Evolutionary conservation across 108 stramenopile species (phyloP), one percentile per base, ranked within the genome.

Genomic region (Nitzschia palea): DNA sequence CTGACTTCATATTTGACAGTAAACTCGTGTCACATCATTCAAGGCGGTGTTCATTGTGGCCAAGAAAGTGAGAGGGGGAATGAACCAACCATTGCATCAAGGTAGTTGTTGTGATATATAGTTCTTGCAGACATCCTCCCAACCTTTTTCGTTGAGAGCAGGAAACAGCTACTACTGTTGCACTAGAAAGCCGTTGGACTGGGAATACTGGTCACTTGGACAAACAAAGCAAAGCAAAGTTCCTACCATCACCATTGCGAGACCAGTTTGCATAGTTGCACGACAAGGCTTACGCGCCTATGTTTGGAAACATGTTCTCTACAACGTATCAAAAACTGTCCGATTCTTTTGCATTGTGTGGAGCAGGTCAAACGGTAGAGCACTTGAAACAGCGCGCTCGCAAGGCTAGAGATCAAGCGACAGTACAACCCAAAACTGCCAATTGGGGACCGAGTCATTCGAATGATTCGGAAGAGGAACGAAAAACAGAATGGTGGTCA

Each of bases 391-490:
- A 58, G 32, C 64, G 72, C 28, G 44, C 37, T 23, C 72, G 72
- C 10, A 56, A 73, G 20, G 33, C 55, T 3, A 30, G 73, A 61
- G 45, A 74, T 33, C 50, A 33, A 3, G 56, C 59, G 2, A 42
- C 74, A 23, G 53, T 32, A 64, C 64, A 67, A 20, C 68, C 68
- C 20, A 44, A 34, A 27, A 55, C 56, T 6, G 14, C 30, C 0
- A 30, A 30, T 22, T 76, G 74, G 74, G 74, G 74, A 25, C 74
- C 74, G 14, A 68, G 62, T 3, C 74, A 76, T 63, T 68, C 67
- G 22, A 28, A 55, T 31, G 67, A 67, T 56, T 53, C 51, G 28
- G 74, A 76, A 33, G 73, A 74, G 32, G 64, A 26, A 50, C 23
- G 53, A 67, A 18, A 56, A 29, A 35, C 17, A 12, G 27, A 18